Conservation (phyloP, 2,329 filamentous ascomycete species). For the Diaporthe citri region DNA sequence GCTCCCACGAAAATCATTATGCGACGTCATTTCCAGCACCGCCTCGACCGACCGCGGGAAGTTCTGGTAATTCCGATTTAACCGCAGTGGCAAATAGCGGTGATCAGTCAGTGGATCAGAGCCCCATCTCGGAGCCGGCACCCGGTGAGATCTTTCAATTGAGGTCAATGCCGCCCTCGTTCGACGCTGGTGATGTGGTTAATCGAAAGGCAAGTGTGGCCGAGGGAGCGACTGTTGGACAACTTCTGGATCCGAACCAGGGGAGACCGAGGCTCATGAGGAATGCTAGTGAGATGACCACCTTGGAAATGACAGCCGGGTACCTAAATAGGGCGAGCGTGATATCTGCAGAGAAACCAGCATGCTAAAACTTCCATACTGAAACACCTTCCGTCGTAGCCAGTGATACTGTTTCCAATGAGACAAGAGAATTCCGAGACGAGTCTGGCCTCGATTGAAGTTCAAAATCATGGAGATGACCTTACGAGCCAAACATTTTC, state of each 20-base stretch:
- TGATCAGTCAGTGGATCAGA: background rate
- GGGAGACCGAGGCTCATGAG: slow-evolving; percentile 22
- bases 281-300: slow-evolving; percentile 35
- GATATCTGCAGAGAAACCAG: slow-evolving; percentile 16
- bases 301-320: slow-evolving; percentile 25
- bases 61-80: background rate
- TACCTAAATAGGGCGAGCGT: slow-evolving; percentile 5
- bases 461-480: background rate
- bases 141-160: background rate
- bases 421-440: background rate
- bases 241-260: background rate
- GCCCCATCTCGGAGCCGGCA: background rate
- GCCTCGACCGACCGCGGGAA: background rate
- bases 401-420: background rate
- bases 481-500: background rate
- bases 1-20: slow-evolving; percentile 10
- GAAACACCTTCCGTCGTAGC: background rate
- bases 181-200: slow-evolving; percentile 18
- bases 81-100: slow-evolving; percentile 1
- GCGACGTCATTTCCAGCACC: background rate
- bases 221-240: background rate
- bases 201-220: slow-evolving; percentile 20
- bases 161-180: slow-evolving; percentile 9
- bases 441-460: background rate
- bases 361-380: background rate